phyloP scores from a whole-genome alignment of 164 flowering plant species.

The Vitis rupestris region DNA sequence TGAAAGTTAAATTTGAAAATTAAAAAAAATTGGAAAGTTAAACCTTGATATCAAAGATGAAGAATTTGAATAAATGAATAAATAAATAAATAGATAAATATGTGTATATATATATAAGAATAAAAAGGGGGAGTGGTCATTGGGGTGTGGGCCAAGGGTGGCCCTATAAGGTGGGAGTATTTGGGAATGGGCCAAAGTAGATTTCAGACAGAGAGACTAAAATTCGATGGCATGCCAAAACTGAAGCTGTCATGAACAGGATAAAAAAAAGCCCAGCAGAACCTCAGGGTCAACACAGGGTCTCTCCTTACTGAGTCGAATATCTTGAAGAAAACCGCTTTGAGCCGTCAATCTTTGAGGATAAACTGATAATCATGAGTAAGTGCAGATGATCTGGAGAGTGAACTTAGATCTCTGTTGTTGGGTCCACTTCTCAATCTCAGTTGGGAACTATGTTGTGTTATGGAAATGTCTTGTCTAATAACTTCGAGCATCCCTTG shows the following conservation, averaged over 20 bases:
- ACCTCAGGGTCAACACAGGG: conserved; percentile 56
- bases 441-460: conserved; percentile 14
- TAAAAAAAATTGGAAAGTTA: too few relatives aligned
- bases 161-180: conserved; percentile 22
- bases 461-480: conserved; percentile 12
- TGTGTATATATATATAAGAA: too few relatives aligned
- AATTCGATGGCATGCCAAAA: conserved; percentile 59
- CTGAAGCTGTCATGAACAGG: conserved; percentile 54
- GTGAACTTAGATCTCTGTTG: conserved; percentile 16
- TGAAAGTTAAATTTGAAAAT: too few relatives aligned
- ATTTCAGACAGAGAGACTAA: conserved; percentile 46
- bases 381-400: conserved; percentile 24
- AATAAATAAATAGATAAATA: too few relatives aligned
- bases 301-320: conserved; percentile 51
- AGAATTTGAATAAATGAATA: too few relatives aligned
- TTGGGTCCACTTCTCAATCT: conserved; percentile 19
- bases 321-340: conserved; percentile 55
- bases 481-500: conserved; percentile 45
- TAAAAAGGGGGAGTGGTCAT: too few relatives aligned
- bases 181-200: conserved; percentile 27
- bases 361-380: conserved; percentile 30
- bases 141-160: too few relatives aligned
- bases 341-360: conserved; percentile 70
- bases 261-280: conserved; percentile 61
- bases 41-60: too few relatives aligned